Conservation (phyloP, 495 filamentous ascomycete genomes). For the Corynascus novoguineensis region DNA sequence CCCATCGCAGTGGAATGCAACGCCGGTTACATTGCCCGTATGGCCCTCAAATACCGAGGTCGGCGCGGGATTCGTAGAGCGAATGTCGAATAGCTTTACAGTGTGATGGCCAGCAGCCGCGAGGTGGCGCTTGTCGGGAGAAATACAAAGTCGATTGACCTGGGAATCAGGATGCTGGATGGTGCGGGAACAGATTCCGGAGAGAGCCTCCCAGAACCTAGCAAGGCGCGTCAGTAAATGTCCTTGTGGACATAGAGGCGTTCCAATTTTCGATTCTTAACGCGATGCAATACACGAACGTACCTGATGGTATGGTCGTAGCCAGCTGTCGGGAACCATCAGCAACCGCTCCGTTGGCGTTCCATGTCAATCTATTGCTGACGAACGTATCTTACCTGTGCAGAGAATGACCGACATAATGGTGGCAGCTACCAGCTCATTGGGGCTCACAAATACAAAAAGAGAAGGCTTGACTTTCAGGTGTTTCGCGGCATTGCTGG, state of each 20-base stretch:
- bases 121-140: constrained; percentile 92
- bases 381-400: constrained; percentile 55
- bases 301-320: constrained; percentile 99
- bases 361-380: neutral
- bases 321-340: constrained; percentile 56
- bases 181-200: constrained; percentile 93
- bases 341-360: constrained; percentile 10
- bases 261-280: neutral
- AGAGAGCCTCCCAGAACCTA: constrained; percentile 97
- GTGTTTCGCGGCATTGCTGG: neutral
- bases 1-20: constrained; percentile 95
- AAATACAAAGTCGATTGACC: constrained; percentile 97
- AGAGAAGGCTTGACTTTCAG: neutral
- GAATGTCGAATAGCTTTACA: constrained; percentile 96
- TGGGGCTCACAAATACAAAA: neutral
- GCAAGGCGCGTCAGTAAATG: constrained; percentile 5
- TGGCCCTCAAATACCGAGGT: constrained; percentile 92
- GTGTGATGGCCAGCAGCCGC: constrained; percentile 91
- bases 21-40: constrained; percentile 88
- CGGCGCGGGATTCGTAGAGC: constrained; percentile 88
- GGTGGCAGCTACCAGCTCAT: constrained; percentile 22
- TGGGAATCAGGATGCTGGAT: constrained; percentile 98
- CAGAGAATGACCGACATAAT: constrained; percentile 84
- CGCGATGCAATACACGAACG: constrained; percentile 15
- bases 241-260: no score